phyloP scores from a whole-genome alignment of 495 filamentous ascomycete genomes.

The Astrocystis sublimbata region DNA sequence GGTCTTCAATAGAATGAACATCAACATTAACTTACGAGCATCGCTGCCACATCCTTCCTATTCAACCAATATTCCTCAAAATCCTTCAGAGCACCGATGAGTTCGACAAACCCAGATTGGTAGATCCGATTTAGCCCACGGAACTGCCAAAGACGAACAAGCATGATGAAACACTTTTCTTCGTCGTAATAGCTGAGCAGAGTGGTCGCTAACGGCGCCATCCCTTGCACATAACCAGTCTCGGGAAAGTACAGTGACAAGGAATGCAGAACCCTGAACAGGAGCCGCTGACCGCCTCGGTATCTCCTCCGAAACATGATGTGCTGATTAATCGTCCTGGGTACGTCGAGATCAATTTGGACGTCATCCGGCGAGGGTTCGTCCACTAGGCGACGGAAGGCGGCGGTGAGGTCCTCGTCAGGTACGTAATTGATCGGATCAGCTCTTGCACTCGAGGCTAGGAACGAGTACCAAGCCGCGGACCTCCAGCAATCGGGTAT shows the following conservation, averaged over 20 bases:
- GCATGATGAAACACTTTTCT: conserved; percentile 90
- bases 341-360: conserved; percentile 97
- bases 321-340: conserved; percentile 90
- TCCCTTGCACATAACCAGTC: conserved; percentile 95
- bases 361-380: conserved; percentile 84
- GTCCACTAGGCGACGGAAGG: conserved; percentile 68
- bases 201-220: conserved; percentile 92
- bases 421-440: conserved; percentile 54
- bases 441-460: conserved; percentile 75
- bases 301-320: conserved; percentile 97
- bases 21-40: conserved; percentile 72
- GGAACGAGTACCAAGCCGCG: conserved; percentile 93
- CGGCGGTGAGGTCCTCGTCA: conserved; percentile 70
- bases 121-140: conserved; percentile 86
- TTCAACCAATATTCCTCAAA: conserved; percentile 86
- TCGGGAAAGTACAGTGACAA: conserved; percentile 89
- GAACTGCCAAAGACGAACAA: conserved; percentile 87
- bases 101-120: conserved; percentile 75
- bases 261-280: conserved; percentile 91
- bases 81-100: conserved; percentile 85
- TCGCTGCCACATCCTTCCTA: conserved; percentile 69
- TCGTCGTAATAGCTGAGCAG: conserved; percentile 97
- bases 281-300: conserved; percentile 82
- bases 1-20: background rate
- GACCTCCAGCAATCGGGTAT: conserved; percentile 95